These are phyloP conservation scores for Crithidia bombi DNA, from an alignment of 208 protist genomes.

Conservation along the genomic window DNA sequence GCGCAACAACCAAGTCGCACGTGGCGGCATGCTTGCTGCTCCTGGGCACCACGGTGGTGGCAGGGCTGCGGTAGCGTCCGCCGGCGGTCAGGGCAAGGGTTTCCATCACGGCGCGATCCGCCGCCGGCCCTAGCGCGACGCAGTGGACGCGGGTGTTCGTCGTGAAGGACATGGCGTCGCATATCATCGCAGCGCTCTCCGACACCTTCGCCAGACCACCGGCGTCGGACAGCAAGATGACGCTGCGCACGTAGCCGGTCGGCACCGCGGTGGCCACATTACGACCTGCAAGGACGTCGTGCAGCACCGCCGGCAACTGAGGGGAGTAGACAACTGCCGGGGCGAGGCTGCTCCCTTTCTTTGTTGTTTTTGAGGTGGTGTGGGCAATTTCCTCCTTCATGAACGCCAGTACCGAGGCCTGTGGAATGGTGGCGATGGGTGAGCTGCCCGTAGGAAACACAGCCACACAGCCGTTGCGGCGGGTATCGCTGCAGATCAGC, in stretches of 20 bases:
- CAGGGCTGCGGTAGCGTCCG: slow-evolving; percentile 43
- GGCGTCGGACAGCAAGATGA: slow-evolving; percentile 70
- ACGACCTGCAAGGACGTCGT: slow-evolving; percentile 15
- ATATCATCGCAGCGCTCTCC: slow-evolving; percentile 42
- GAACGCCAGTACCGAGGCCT: slow-evolving; percentile 29
- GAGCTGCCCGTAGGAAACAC: slow-evolving; percentile 36
- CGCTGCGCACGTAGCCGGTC: slow-evolving; percentile 66
- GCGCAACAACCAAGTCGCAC: slow-evolving; percentile 24
- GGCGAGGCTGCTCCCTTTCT: background rate
- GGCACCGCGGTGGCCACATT: slow-evolving; percentile 31
- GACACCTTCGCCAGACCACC: slow-evolving; percentile 8
- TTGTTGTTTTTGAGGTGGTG: background rate
- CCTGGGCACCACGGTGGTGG: slow-evolving; percentile 10
- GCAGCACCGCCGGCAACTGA: slow-evolving; percentile 46
- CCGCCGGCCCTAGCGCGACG: slow-evolving; percentile 42
- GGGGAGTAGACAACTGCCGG: slow-evolving; percentile 27
- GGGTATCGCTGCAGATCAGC: slow-evolving; percentile 42
- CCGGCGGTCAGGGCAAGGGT: slow-evolving; percentile 50
- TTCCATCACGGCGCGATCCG: slow-evolving; percentile 49
- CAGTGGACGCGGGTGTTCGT: slow-evolving; percentile 57
- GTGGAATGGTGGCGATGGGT: slow-evolving; percentile 21
- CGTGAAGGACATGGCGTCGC: slow-evolving; percentile 21
- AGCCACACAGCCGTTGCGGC: slow-evolving; percentile 25
- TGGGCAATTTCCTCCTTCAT: slow-evolving; percentile 34
- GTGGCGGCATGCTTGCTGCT: background rate